A percentile compares a stretch with the other conserved stretches of the same genome.
These are phyloP conservation scores for Sequoiadendron giganteum DNA, from an alignment of 75 land plant species.

Conservation along the genomic window DNA sequence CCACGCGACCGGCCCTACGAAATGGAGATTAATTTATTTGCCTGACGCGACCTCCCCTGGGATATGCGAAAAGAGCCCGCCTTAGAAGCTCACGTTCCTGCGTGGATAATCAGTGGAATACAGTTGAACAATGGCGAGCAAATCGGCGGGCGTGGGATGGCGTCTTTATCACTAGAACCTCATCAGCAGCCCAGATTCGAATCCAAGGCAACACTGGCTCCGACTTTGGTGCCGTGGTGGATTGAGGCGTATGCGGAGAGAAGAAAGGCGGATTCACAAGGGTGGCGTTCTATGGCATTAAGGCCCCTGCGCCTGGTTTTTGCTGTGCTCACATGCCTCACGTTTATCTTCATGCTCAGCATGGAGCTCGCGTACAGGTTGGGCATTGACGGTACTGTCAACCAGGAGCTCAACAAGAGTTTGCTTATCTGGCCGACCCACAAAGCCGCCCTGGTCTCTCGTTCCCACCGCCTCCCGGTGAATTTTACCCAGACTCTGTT, in stretches of 20 bases:
- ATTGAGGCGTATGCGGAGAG: background rate
- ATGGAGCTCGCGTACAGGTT: constrained; percentile 4
- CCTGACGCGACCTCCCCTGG: background rate
- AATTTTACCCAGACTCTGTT: constrained; percentile 38
- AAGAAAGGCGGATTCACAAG: background rate
- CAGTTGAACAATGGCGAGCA: background rate
- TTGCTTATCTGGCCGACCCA: background rate
- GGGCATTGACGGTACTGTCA: background rate
- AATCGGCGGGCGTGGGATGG: background rate
- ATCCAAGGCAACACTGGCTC: background rate
- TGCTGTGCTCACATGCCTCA: background rate
- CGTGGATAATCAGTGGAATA: too few relatives aligned
- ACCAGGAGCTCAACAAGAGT: background rate
- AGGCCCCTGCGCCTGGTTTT: background rate
- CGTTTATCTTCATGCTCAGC: background rate
- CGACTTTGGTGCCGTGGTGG: background rate
- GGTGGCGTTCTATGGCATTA: background rate
- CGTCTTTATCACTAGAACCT: background rate
- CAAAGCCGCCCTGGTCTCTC: background rate
- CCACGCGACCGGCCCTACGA: too few relatives aligned
- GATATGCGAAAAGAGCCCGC: background rate
- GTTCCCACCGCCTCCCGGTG: background rate
- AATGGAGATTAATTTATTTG: too few relatives aligned
- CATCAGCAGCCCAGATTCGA: background rate
- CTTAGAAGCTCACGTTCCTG: background rate